phyloP scores from a whole-genome alignment of 179 eudicot genomes.

The Nepenthes alata region DNA sequence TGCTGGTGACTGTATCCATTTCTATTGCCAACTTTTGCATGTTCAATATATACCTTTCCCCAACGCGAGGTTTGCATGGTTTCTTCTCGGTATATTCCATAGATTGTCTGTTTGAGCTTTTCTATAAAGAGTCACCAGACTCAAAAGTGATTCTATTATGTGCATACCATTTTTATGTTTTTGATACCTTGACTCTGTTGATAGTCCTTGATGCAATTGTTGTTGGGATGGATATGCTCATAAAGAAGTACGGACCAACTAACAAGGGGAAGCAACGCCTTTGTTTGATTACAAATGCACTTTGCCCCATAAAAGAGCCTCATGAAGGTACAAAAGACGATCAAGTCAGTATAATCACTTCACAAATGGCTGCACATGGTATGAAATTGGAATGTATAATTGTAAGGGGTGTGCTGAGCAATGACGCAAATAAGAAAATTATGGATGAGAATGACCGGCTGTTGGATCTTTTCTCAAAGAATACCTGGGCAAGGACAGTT shows the following conservation, averaged over 20 bases:
- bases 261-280: conserved; percentile 83
- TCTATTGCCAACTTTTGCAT: not conserved
- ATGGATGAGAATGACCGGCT: conserved; percentile 77
- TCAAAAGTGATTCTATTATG: not conserved
- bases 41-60: too few species aligned
- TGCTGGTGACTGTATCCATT: conserved; percentile 89
- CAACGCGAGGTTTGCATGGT: too few species aligned
- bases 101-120: too few species aligned
- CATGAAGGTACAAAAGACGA: conserved; percentile 88
- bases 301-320: conserved; percentile 63
- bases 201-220: conserved; percentile 90
- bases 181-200: conserved; percentile 46
- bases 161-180: conserved; percentile 1
- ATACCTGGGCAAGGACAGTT: conserved; percentile 44
- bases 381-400: conserved; percentile 82
- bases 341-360: conserved; percentile 74
- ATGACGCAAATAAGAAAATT: conserved; percentile 28
- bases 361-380: conserved; percentile 65
- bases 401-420: conserved; percentile 37
- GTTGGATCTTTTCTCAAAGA: conserved; percentile 46
- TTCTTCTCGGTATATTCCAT: too few species aligned
- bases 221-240: conserved; percentile 95
- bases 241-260: conserved; percentile 72
- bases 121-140: too few species aligned
- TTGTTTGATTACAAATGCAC: conserved; percentile 74